These are phyloP conservation scores for Microcyclospora tardicrescens DNA, from an alignment of 2,329 filamentous ascomycete genomes.

Conservation along the genomic window DNA sequence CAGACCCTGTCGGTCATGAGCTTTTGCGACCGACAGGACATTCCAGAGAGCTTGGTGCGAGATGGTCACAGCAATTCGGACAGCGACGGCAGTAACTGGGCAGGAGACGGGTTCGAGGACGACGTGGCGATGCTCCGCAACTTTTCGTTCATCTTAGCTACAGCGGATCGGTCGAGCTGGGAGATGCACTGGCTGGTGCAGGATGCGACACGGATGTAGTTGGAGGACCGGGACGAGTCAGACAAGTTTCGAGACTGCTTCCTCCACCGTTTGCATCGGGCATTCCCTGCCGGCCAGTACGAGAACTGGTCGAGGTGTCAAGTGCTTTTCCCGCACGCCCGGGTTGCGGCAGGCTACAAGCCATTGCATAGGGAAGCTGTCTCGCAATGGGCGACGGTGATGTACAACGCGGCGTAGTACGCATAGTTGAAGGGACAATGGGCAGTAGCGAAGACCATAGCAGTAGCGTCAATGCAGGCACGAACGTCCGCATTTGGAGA, in stretches of 20 bases:
- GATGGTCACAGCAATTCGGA: neutral
- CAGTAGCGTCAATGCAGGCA: neutral
- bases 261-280: neutral
- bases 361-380: neutral
- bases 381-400: neutral
- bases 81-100: neutral
- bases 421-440: neutral
- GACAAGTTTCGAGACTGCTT: conserved; percentile 16
- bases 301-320: conserved; percentile 17
- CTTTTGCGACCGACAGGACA: conserved; percentile 27
- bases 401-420: neutral
- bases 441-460: neutral
- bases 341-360: too few relatives aligned
- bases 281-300: conserved; percentile 6
- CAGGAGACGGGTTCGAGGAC: conserved; percentile 16
- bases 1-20: conserved; percentile 35
- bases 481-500: conserved; percentile 1
- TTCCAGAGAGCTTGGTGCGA: conserved; percentile 4
- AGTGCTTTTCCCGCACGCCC: conserved; percentile 16
- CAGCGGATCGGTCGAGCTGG: conserved; percentile 13
- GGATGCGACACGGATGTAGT: conserved; percentile 25
- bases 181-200: conserved; percentile 35
- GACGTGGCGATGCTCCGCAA: conserved; percentile 24
- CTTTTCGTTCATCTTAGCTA: conserved; percentile 25
- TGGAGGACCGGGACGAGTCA: conserved; percentile 14